Percentiles rank a stretch among this genome's conserved stretches.
Conservation (phyloP, 202 grass and related monocot genomes). For the Digitaria exilis region DNA sequence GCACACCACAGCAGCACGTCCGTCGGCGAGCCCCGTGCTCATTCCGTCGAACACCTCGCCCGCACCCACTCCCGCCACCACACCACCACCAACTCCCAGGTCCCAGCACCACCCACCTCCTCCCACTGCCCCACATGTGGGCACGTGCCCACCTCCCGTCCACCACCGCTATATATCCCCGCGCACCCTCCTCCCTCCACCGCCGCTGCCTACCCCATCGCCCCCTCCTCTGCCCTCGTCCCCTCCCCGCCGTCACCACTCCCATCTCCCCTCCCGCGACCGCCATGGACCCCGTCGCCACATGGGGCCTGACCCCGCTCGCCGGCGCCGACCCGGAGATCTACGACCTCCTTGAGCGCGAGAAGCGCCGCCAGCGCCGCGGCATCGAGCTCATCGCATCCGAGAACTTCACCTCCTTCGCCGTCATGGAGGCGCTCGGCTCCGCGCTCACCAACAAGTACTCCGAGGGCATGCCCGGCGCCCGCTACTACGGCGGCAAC, state of each 20-base stretch:
- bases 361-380: slow-evolving; percentile 90
- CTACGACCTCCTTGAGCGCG: slow-evolving; percentile 81
- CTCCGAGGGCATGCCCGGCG: slow-evolving; percentile 89
- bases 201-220: not conserved
- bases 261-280: not conserved
- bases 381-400: slow-evolving; percentile 99
- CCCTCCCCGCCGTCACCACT: not conserved
- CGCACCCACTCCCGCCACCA: slow-evolving; percentile 1
- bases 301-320: slow-evolving; percentile 83
- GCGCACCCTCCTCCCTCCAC: not conserved
- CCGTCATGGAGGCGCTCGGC: slow-evolving; percentile 94
- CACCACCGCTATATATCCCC: slow-evolving; percentile 42
- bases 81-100: slow-evolving; percentile 13
- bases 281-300: slow-evolving; percentile 72
- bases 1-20: not conserved
- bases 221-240: not conserved
- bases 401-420: slow-evolving; percentile 99
- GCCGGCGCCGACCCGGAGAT: slow-evolving; percentile 60
- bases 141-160: slow-evolving; percentile 12
- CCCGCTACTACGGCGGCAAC: slow-evolving; percentile 94
- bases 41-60: slow-evolving; percentile 26
- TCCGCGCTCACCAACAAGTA: slow-evolving; percentile 99
- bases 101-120: not conserved
- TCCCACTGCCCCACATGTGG: slow-evolving; percentile 30
- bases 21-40: no score